Percentiles rank a stretch among this genome's conserved stretches.
phyloP scores from a whole-genome alignment of 176 grass and related monocot species.

The sorghum (Sorghum bicolor) region Sorghum_bicolor_NCBIv3 NC_012872.2:60935001-60935500 shows the following conservation, averaged over 20 bases:
- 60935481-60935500: not conserved
- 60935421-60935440: not conserved
- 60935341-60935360: not conserved
- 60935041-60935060: conserved; percentile 21
- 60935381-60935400: not conserved
- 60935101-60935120: not conserved
- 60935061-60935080: conserved; percentile 1
- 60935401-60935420: not conserved
- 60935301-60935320: not conserved
- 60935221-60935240: conserved; percentile 4
- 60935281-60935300: conserved; percentile 14
- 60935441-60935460: not conserved
- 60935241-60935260: not conserved
- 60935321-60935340: no score
- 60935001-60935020: no score
- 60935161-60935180: conserved; percentile 28
- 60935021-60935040: not conserved
- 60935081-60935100: conserved; percentile 6
- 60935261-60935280: not conserved
- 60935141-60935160: not conserved
- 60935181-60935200: not conserved
- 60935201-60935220: conserved; percentile 34
- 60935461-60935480: not conserved
- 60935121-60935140: not conserved
- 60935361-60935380: not conserved